These are phyloP conservation scores for Malassezia japonica DNA, from an alignment of 1,284 basidiomycete genomes.

Conservation along the genomic window DNA sequence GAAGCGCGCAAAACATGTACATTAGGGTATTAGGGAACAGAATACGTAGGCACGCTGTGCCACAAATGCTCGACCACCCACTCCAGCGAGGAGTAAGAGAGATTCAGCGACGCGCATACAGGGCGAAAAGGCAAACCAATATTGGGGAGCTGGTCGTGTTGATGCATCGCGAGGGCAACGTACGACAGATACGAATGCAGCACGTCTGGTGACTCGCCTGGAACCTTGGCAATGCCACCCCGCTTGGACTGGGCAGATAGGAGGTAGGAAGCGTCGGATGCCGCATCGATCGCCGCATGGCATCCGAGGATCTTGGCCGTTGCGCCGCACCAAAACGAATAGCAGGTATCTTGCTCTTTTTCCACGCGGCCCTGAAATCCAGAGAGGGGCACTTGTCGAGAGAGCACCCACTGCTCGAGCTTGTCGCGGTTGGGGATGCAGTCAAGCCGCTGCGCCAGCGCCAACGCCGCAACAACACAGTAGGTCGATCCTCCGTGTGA, in stretches of 20 bases:
- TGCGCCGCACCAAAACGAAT: conserved; percentile 47
- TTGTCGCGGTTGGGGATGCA: not conserved
- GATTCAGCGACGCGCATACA: conserved; percentile 9
- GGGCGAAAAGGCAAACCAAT: not conserved
- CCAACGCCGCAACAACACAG: conserved; percentile 69
- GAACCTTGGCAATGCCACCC: conserved; percentile 40
- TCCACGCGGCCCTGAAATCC: conserved; percentile 17
- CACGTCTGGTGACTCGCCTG: conserved; percentile 32
- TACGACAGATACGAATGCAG: conserved; percentile 41
- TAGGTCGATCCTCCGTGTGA: conserved; percentile 92
- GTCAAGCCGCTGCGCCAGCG: conserved; percentile 50
- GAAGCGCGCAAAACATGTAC: not conserved
- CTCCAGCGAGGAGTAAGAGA: not conserved
- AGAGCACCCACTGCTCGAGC: conserved; percentile 16
- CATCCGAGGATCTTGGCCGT: conserved; percentile 19
- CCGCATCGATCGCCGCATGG: conserved; percentile 24
- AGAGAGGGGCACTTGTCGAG: conserved; percentile 12
- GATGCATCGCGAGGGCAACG: conserved; percentile 34
- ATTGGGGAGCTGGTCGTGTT: not conserved
- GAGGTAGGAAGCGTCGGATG: conserved; percentile 26
- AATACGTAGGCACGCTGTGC: no score
- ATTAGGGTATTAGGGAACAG: not conserved
- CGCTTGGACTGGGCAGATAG: conserved; percentile 30
- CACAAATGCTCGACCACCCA: conserved; percentile 15
- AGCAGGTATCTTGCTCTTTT: conserved; percentile 32